phyloP scores from a whole-genome alignment of 129 eudicot genomes.

The Centaurea solstitialis region DNA sequence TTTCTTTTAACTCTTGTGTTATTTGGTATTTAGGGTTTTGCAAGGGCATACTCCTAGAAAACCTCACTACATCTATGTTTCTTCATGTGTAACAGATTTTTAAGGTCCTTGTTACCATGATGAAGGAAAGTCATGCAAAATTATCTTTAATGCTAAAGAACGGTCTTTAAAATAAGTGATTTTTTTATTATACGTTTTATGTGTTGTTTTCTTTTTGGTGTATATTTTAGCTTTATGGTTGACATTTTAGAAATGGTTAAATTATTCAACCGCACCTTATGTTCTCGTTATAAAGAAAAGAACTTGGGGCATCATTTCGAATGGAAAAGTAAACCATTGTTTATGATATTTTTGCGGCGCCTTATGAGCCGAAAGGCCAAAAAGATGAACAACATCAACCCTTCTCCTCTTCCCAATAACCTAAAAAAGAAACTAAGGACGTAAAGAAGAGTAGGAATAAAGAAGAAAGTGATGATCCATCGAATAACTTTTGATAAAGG shows the following conservation, averaged over 20 bases:
- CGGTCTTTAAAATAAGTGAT: not conserved
- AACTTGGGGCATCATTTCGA: not conserved
- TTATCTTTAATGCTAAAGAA: not conserved
- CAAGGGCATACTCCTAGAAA: not conserved
- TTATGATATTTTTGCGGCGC: not conserved
- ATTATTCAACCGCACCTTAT: not conserved
- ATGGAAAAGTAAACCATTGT: not conserved
- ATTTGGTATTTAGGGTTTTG: not conserved
- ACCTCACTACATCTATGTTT: not conserved
- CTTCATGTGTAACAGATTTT: no score
- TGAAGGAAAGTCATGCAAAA: not conserved
- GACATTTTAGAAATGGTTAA: not conserved
- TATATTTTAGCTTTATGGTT: not conserved
- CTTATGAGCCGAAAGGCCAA: conserved; percentile 3
- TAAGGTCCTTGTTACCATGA: not conserved
- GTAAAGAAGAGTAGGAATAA: conserved; percentile 2
- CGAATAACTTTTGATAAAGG: conserved; percentile 33
- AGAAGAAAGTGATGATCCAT: conserved; percentile 10
- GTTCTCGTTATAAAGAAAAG: not conserved
- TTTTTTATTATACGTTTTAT: not conserved
- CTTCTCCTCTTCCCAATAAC: not conserved
- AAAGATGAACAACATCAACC: not conserved
- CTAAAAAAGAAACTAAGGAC: not conserved
- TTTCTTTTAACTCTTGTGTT: not conserved
- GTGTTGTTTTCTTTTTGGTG: not conserved